Base-by-base conservation (phyloP, 176 grass and related monocot genomes). In the Paspalum vaginatum region DNA sequence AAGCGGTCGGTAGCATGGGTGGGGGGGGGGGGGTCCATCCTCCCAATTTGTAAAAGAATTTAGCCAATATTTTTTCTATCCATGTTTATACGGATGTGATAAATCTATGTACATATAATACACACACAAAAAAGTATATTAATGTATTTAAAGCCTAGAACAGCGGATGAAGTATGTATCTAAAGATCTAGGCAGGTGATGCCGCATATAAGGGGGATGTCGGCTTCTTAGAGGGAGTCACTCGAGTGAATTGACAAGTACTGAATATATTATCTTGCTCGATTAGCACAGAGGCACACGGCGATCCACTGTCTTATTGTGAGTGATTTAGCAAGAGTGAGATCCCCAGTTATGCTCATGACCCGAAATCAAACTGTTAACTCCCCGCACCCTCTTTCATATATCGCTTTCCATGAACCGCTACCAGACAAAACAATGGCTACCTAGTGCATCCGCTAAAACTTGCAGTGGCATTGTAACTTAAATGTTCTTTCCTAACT, bases 401-500 rank as follows among this genome's bases (percentile, higher is more conserved):
- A 37, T 59, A 47, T 76, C 4, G 40, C 73, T 78, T 58, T 68
- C 39, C 81, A 86, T 78, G 66, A 86, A 79, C 74, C 12, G 0
- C 48, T 61, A 82, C 43, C 51, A 52, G 68, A 79, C 48, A 80
- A 84, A 85, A 69, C 53, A 85, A 78, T 88, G 70, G 61, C 85
- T 91, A 91, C 32, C 79, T 89, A 93, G 57, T 49, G 51, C 63
- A 68, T 48, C 67, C 20, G 10, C 16, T 15, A 80, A 82, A 89
- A 73, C 55, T 72, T 68, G 32, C 11, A 22, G 82, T 58, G n/a
- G 27, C 57, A 56, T 54, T 17, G 7, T 22, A 85, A 51, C 48
- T 91, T 59, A 99, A 32, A 95, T 85, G 53, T 99, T 84, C 75
- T 99, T 95, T 47, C 97, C 97, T 79, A 96, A 87, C 58, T 99